phyloP scores from a whole-genome alignment of 2,329 filamentous ascomycete species.

The Triangularia verruculosa region DNA sequence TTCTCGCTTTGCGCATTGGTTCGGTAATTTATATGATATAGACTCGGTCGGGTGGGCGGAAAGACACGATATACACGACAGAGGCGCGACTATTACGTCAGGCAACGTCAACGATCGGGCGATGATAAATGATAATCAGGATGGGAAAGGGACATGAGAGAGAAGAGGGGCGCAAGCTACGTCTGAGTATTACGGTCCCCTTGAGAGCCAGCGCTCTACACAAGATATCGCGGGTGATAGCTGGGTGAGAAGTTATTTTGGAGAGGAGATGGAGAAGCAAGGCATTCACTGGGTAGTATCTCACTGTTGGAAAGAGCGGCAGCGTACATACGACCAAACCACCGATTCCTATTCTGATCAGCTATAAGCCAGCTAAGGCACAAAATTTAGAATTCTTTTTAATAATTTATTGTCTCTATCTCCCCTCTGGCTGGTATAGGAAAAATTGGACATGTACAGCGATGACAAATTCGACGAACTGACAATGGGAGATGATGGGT shows the following conservation, averaged over 20 bases:
- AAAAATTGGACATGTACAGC: no score
- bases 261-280: background rate
- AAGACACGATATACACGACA: slow-evolving; percentile 18
- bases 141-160: no score
- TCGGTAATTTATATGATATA: slow-evolving; percentile 12
- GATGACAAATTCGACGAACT: no score
- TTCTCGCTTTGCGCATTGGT: slow-evolving; percentile 9
- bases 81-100: slow-evolving; percentile 6
- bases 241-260: background rate
- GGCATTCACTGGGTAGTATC: background rate
- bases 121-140: slow-evolving; percentile 19
- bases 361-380: background rate
- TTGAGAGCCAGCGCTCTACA: no score
- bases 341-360: background rate
- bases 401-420: background rate
- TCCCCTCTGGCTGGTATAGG: background rate
- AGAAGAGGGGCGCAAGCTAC: background rate
- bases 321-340: background rate
- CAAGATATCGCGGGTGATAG: background rate
- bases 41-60: slow-evolving; percentile 1
- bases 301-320: background rate
- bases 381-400: background rate
- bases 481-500: no score
- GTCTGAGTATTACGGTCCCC: background rate
- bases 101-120: slow-evolving; percentile 13